Percentiles rank a stretch among this genome's conserved stretches.
Evolutionary conservation across 148 eudicot genomes (phyloP).

Genomic region (Rheum nobile): DNA sequence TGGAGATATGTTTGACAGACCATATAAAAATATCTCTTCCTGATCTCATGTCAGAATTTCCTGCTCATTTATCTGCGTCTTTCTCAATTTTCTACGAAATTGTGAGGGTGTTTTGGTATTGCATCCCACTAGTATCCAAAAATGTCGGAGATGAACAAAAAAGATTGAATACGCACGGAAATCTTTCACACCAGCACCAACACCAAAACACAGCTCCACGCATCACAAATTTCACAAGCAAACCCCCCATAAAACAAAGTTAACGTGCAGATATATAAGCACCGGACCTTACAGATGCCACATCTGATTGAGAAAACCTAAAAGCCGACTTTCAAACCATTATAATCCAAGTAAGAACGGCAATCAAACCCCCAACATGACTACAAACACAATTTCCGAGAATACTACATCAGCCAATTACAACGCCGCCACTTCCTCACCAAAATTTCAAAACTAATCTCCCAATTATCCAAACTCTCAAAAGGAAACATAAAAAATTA

Average conservation of each 20-base stretch:
- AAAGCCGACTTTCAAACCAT: background rate
- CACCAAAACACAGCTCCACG: background rate
- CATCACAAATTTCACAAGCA: background rate
- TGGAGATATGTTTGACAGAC: no score
- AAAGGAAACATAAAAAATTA: background rate
- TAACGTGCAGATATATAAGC: background rate
- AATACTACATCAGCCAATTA: background rate
- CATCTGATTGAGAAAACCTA: background rate
- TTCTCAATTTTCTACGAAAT: background rate
- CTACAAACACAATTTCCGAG: background rate
- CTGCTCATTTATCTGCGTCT: background rate
- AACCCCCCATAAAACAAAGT: background rate
- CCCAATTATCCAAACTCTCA: background rate
- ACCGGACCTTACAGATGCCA: background rate
- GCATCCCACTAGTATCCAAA: background rate
- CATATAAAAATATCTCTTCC: background rate
- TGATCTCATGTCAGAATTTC: background rate
- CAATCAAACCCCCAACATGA: background rate
- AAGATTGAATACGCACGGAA: background rate
- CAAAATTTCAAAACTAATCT: background rate
- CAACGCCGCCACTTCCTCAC: conserved; percentile 1
- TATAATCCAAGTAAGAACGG: background rate
- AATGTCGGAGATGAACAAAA: background rate
- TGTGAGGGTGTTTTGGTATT: background rate
- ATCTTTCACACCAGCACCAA: background rate